Percentiles rank a stretch among this genome's conserved stretches.
Conservation (phyloP, 2,329 filamentous ascomycete species). For the Colletotrichum musae region DNA sequence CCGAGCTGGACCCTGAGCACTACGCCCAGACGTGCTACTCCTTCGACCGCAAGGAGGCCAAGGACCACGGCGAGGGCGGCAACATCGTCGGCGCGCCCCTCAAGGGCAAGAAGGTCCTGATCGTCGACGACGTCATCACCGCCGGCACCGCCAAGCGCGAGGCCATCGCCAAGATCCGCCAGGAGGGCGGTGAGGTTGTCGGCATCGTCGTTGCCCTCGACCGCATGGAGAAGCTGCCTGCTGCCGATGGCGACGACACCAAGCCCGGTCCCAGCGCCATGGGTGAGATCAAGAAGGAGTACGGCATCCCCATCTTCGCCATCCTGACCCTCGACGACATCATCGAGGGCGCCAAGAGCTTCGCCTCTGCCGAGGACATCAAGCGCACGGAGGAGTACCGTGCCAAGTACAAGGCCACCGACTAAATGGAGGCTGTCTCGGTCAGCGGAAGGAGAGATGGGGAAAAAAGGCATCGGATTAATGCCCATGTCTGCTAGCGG, state of each 20-base stretch:
- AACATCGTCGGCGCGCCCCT: constrained; percentile 90
- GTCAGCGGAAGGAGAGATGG: not conserved
- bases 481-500: not conserved
- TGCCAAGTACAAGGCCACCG: constrained; percentile 72
- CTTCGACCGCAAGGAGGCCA: constrained; percentile 97
- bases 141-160: constrained; percentile 95
- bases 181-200: constrained; percentile 86
- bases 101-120: constrained; percentile 86
- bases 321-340: constrained; percentile 91
- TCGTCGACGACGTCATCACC: constrained; percentile 97
- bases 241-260: constrained; percentile 74
- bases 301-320: constrained; percentile 84
- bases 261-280: constrained; percentile 84
- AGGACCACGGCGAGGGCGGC: constrained; percentile 95
- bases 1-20: constrained; percentile 74
- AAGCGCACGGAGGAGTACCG: constrained; percentile 82
- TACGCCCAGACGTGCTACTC: constrained; percentile 84
- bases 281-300: constrained; percentile 87
- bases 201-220: constrained; percentile 93
- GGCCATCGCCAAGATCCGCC: constrained; percentile 89
- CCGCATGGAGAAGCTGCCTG: constrained; percentile 85
- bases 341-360: constrained; percentile 75
- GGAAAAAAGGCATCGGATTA: not conserved
- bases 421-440: constrained; percentile 53
- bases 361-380: constrained; percentile 74